These are phyloP conservation scores for Stephania japonica DNA, from an alignment of 164 flowering plant genomes.

Conservation along the genomic window DNA sequence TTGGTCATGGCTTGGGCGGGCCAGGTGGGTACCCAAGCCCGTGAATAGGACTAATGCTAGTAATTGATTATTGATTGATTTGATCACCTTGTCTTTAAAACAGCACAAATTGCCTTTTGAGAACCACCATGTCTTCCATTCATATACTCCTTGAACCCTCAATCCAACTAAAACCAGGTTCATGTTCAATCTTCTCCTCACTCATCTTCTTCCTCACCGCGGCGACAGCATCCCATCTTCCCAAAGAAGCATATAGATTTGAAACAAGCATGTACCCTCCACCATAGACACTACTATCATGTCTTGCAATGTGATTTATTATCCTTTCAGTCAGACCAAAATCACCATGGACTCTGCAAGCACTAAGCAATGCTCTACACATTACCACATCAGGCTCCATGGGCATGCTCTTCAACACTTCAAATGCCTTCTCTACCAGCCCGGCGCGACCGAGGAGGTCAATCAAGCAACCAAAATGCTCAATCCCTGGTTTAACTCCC, in stretches of 20 bases:
- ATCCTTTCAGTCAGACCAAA: constrained; percentile 30
- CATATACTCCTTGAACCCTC: constrained; percentile 15
- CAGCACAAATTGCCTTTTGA: not conserved
- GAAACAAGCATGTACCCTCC: constrained; percentile 45
- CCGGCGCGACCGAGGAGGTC: constrained; percentile 58
- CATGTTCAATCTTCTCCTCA: constrained; percentile 8
- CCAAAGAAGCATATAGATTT: constrained; percentile 37
- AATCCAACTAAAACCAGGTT: constrained; percentile 23
- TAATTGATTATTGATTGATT: too few relatives aligned
- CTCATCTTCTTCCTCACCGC: constrained; percentile 16
- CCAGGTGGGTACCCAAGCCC: too few relatives aligned
- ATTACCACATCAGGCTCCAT: constrained; percentile 42
- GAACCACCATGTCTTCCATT: constrained; percentile 4
- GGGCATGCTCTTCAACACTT: constrained; percentile 38
- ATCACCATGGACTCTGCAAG: constrained; percentile 43
- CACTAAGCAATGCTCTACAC: constrained; percentile 53
- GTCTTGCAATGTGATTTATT: constrained; percentile 22
- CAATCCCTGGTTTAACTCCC: constrained; percentile 40
- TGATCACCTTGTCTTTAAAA: too few relatives aligned
- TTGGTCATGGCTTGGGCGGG: too few relatives aligned
- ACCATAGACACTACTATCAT: constrained; percentile 14
- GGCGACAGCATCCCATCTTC: constrained; percentile 17
- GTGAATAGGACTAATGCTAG: too few relatives aligned
- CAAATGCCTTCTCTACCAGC: constrained; percentile 32
- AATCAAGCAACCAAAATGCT: constrained; percentile 44